Conservation (phyloP, 2,329 filamentous ascomycete genomes). For the Botrytis deweyae region DNA sequence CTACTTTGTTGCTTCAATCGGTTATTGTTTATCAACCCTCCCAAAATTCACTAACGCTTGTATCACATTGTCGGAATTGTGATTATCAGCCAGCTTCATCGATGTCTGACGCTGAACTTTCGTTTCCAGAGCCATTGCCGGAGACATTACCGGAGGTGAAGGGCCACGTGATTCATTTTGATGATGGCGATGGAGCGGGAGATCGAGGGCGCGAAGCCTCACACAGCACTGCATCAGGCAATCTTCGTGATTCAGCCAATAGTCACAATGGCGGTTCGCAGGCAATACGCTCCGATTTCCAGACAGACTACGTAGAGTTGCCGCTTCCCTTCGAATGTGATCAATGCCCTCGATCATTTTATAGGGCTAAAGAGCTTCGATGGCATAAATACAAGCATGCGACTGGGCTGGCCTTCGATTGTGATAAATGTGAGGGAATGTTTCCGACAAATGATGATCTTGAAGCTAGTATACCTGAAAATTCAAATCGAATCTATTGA, state of each 20-base stretch:
- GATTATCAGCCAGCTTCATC: background rate
- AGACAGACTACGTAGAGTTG: background rate
- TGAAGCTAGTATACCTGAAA: conserved; percentile 1
- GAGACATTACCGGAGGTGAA: background rate
- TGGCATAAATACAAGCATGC: conserved; percentile 11
- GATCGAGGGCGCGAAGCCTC: background rate
- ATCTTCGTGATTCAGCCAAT: background rate
- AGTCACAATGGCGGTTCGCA: too few relatives aligned
- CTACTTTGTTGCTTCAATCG: background rate
- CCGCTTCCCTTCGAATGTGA: background rate
- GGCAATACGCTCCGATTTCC: background rate
- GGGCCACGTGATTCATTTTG: background rate
- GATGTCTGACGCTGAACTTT: background rate
- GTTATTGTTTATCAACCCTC: background rate
- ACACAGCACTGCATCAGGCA: background rate
- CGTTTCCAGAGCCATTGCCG: background rate
- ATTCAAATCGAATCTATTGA: background rate
- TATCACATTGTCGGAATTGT: background rate
- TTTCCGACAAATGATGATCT: conserved; percentile 8
- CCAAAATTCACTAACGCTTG: background rate
- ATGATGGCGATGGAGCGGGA: too few relatives aligned
- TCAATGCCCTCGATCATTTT: background rate
- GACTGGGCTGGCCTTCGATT: background rate
- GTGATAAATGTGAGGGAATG: conserved; percentile 4
- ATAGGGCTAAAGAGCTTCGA: background rate